These are phyloP conservation scores for Arthrinium puccinioides DNA, from an alignment of 2,329 filamentous ascomycete genomes.

Conservation along the genomic window DNA sequence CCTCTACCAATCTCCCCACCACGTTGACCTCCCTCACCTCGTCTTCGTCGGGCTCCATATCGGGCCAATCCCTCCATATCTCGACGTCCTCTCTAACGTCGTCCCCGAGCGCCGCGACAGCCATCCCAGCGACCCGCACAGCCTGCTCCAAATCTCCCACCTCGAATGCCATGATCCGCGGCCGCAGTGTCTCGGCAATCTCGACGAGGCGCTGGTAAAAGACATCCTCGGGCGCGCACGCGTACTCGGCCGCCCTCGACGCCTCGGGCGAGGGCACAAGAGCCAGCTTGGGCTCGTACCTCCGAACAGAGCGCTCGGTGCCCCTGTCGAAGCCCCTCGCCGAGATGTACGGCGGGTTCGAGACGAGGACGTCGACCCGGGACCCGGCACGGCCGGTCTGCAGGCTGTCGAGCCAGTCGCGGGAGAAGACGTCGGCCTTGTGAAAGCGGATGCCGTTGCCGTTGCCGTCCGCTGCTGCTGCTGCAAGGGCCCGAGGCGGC, in stretches of 20 bases:
- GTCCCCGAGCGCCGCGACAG: slow-evolving; percentile 17
- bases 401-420: slow-evolving; percentile 23
- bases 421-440: slow-evolving; percentile 41
- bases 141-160: slow-evolving; percentile 66
- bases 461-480: slow-evolving; percentile 10
- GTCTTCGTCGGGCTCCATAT: slow-evolving; percentile 24
- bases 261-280: slow-evolving; percentile 48
- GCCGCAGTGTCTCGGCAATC: slow-evolving; percentile 39
- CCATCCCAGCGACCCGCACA: slow-evolving; percentile 48
- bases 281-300: slow-evolving; percentile 73
- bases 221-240: slow-evolving; percentile 32
- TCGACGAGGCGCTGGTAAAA: slow-evolving; percentile 64
- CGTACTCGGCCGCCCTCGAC: slow-evolving; percentile 6
- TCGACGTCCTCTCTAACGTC: slow-evolving; percentile 40
- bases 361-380: slow-evolving; percentile 66
- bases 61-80: slow-evolving; percentile 66
- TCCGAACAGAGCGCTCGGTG: slow-evolving; percentile 67
- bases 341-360: slow-evolving; percentile 91
- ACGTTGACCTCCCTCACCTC: slow-evolving; percentile 16
- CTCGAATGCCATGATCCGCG: slow-evolving; percentile 59
- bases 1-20: slow-evolving; percentile 21
- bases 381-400: background rate
- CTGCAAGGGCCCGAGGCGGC: slow-evolving; percentile 1
- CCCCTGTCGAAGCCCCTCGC: slow-evolving; percentile 50
- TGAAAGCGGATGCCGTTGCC: slow-evolving; percentile 34